phyloP scores from a whole-genome alignment of 768 basidiomycete genomes.

The Dioszegia aurantiaca region DNA sequence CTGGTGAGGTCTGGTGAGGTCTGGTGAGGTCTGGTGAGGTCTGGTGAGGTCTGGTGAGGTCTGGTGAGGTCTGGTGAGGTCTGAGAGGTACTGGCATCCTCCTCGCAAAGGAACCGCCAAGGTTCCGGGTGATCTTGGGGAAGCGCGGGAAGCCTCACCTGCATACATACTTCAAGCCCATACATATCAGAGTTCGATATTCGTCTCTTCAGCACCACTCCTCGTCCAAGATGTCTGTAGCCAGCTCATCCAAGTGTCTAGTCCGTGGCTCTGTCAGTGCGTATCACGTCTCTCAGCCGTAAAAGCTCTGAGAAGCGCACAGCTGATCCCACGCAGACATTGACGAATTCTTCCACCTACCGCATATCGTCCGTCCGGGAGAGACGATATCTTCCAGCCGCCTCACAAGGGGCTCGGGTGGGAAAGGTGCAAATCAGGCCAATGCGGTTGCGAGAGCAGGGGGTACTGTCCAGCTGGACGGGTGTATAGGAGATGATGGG shows the following conservation, averaged over 20 bases:
- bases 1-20: too few relatives aligned
- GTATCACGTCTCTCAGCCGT: too few relatives aligned
- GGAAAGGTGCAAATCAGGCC: slow-evolving; percentile 57
- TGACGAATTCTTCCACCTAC: slow-evolving; percentile 49
- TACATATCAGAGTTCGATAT: background rate
- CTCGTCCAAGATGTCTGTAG: background rate
- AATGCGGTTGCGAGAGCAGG: slow-evolving; percentile 51
- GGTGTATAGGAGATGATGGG: slow-evolving; percentile 49
- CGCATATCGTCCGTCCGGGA: slow-evolving; percentile 50
- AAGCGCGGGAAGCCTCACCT: too few relatives aligned
- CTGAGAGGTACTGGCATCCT: too few relatives aligned
- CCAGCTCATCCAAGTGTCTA: slow-evolving; percentile 27
- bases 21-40: too few relatives aligned
- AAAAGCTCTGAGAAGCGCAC: too few relatives aligned
- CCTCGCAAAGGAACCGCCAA: too few relatives aligned
- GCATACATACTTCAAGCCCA: too few relatives aligned
- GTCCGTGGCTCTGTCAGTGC: slow-evolving; percentile 51
- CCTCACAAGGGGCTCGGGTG: slow-evolving; percentile 51
- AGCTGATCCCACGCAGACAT: slow-evolving; percentile 40
- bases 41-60: too few relatives aligned
- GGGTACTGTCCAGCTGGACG: slow-evolving; percentile 48
- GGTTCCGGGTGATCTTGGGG: too few relatives aligned
- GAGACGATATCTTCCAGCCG: slow-evolving; percentile 54
- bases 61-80: too few relatives aligned
- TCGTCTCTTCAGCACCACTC: background rate